Evolutionary conservation across 495 filamentous ascomycete species (phyloP).

Genomic region (Physcia stellaris): DNA sequence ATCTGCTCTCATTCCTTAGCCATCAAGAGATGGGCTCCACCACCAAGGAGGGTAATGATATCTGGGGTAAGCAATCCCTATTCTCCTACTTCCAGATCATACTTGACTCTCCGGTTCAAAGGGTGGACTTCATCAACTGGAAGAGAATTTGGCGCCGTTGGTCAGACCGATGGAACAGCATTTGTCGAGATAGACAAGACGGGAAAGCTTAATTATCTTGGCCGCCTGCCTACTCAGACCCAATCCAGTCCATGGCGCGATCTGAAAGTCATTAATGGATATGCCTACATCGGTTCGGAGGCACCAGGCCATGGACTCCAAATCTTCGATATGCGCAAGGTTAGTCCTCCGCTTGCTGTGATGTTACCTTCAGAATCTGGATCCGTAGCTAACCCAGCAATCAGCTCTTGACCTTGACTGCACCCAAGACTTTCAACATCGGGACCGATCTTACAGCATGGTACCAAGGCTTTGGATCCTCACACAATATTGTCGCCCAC

Average conservation of each 20-base stretch:
- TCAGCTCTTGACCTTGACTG: constrained; percentile 3
- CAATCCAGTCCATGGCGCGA: constrained; percentile 32
- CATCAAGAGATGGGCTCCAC: constrained; percentile 32
- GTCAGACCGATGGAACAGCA: constrained; percentile 41
- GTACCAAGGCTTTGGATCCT: constrained; percentile 29
- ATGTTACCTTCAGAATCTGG: background rate
- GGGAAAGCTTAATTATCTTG: constrained; percentile 42
- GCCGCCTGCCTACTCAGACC: constrained; percentile 37
- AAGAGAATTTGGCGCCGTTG: constrained; percentile 44
- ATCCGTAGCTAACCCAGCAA: constrained; percentile 1
- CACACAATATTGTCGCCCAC: constrained; percentile 40
- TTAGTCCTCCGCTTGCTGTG: background rate
- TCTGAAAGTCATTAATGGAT: constrained; percentile 31
- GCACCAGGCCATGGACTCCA: constrained; percentile 35
- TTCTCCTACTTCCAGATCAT: no score
- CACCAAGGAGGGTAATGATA: constrained; percentile 18
- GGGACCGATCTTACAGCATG: constrained; percentile 20
- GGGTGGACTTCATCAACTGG: constrained; percentile 44
- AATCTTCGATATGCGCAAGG: constrained; percentile 38
- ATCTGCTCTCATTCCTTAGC: constrained; percentile 39
- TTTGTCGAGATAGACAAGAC: constrained; percentile 38
- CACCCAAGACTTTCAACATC: constrained; percentile 22
- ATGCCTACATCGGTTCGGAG: constrained; percentile 37
- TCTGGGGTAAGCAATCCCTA: constrained; percentile 17
- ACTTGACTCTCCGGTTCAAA: no score